Percentiles rank a stretch among this genome's conserved stretches.
Conservation (phyloP, 345 rosid species). For the Ceriops tagal region DNA sequence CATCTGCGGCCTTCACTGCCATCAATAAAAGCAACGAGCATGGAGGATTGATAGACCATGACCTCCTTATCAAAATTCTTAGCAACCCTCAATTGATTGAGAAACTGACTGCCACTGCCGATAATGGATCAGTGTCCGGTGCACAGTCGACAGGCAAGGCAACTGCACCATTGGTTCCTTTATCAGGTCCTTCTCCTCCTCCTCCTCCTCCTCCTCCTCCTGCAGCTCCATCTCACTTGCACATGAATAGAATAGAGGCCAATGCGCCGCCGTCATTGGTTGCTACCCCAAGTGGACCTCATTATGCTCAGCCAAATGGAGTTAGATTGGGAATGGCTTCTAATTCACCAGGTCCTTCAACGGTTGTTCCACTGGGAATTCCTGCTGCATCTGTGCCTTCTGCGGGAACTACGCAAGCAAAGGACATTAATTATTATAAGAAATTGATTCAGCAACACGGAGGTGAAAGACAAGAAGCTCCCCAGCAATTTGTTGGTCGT, state of each 20-base stretch:
- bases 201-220: slow-evolving; percentile 12
- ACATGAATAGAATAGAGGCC: slow-evolving; percentile 40
- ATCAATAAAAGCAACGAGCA: slow-evolving; percentile 57
- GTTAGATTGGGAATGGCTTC: slow-evolving; percentile 26
- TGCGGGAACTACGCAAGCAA: slow-evolving; percentile 44
- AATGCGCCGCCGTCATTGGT: slow-evolving; percentile 25
- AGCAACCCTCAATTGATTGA: slow-evolving; percentile 75
- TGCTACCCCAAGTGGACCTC: slow-evolving; percentile 45
- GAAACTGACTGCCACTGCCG: slow-evolving; percentile 53
- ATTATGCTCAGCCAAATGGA: slow-evolving; percentile 45
- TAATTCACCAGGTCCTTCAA: slow-evolving; percentile 27
- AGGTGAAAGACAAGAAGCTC: slow-evolving; percentile 71
- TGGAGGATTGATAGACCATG: slow-evolving; percentile 69
- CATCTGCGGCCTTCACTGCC: slow-evolving; percentile 63
- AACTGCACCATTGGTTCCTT: slow-evolving; percentile 17
- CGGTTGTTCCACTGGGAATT: slow-evolving; percentile 29
- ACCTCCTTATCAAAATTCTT: slow-evolving; percentile 72
- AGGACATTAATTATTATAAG: slow-evolving; percentile 79
- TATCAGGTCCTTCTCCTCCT: slow-evolving; percentile 21
- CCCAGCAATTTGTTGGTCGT: slow-evolving; percentile 44
- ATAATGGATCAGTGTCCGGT: slow-evolving; percentile 42
- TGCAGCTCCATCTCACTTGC: slow-evolving; percentile 30
- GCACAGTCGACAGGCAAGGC: slow-evolving; percentile 32
- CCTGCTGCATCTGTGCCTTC: slow-evolving; percentile 38
- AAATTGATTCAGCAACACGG: slow-evolving; percentile 98